phyloP scores from a whole-genome alignment of 2,329 filamentous ascomycete genomes.

The Juglanconis oblonga region DNA sequence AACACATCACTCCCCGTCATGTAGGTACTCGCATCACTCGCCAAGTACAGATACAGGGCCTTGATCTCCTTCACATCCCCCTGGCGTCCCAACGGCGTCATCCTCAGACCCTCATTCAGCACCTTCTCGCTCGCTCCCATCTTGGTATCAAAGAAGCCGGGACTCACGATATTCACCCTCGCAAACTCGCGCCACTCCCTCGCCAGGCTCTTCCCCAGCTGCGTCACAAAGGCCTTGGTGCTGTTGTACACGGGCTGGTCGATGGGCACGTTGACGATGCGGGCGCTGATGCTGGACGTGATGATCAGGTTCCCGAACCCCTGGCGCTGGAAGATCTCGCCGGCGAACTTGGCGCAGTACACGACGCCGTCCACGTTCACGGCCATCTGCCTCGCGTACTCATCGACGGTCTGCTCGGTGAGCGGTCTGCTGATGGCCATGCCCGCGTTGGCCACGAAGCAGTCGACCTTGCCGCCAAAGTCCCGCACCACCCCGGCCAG shows the following conservation, averaged over 20 bases:
- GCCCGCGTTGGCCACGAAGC: slow-evolving; percentile 42
- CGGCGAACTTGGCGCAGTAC: slow-evolving; percentile 41
- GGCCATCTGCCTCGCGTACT: slow-evolving; percentile 49
- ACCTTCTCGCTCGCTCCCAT: slow-evolving; percentile 45
- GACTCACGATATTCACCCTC: slow-evolving; percentile 15
- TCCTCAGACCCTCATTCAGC: slow-evolving; percentile 45
- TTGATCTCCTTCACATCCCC: slow-evolving; percentile 65
- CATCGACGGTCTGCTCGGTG: slow-evolving; percentile 49
- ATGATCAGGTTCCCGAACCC: slow-evolving; percentile 50
- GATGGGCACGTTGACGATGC: slow-evolving; percentile 47
- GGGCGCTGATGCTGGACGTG: slow-evolving; percentile 47
- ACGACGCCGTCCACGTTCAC: slow-evolving; percentile 52
- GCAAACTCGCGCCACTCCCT: slow-evolving; percentile 38
- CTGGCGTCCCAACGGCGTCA: slow-evolving; percentile 52
- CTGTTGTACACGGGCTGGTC: slow-evolving; percentile 57
- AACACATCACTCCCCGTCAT: slow-evolving; percentile 48
- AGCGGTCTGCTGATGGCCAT: slow-evolving; percentile 54
- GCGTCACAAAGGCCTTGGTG: slow-evolving; percentile 53
- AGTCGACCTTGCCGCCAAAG: slow-evolving; percentile 41
- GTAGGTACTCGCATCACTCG: slow-evolving; percentile 49
- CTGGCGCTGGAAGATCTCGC: slow-evolving; percentile 40
- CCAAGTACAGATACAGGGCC: slow-evolving; percentile 53
- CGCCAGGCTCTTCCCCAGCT: slow-evolving; percentile 53
- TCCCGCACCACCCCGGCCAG: slow-evolving; percentile 33
- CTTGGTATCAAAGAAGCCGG: slow-evolving; percentile 50